Evolutionary conservation across 2,329 filamentous ascomycete species (phyloP), one percentile per base, ranked within the genome.

Genomic region (Colletotrichum musicola): DNA sequence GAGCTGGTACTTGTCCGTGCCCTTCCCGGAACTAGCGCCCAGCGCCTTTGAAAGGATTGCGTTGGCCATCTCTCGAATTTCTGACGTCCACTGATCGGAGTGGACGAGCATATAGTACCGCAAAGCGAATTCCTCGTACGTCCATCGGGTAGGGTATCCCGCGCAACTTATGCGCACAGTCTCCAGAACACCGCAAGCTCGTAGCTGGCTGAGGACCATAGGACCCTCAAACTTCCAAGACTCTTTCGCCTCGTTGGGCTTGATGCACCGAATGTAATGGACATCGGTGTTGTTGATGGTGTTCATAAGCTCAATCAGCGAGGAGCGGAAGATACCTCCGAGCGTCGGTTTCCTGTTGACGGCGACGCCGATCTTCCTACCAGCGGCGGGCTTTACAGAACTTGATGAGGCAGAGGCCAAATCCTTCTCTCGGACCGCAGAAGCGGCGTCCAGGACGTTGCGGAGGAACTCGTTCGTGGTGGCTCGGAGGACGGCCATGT

Each of bases 221-320:
- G 97, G 96, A 0, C 96, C 96, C 78, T 99, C 96, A 71, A 98
- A 99, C 75, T 97, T 95, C 96, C 96, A 99, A 0, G 96, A 90
- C 76, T 93, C 93, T 81, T 99, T 99, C 58, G 90, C 93, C 82
- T 99, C 96, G 78, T 99, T 99, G 38, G 96, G 96, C 83, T 99
- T 99, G 82, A 99, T 98, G 80, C 96, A 99, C 74, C 96, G 91
- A 77, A 99, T 99, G 81, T 99, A 99, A 81, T 99, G 96, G 20
- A 98, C 96, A 78, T 99, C 96, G 3, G 96, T 99, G 73, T 93
- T 95, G 81, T 97, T 97, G 81, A 99, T 99, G 5, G 96, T 99
- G 78, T 90, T 88, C 95, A 99, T 99, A 59, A 99, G 89, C 81
- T 99, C 96, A 74, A 99, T 98, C 75, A 99, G 85, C 9, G 96